phyloP scores from a whole-genome alignment of 768 basidiomycete genomes.

The Russula compacta region DNA sequence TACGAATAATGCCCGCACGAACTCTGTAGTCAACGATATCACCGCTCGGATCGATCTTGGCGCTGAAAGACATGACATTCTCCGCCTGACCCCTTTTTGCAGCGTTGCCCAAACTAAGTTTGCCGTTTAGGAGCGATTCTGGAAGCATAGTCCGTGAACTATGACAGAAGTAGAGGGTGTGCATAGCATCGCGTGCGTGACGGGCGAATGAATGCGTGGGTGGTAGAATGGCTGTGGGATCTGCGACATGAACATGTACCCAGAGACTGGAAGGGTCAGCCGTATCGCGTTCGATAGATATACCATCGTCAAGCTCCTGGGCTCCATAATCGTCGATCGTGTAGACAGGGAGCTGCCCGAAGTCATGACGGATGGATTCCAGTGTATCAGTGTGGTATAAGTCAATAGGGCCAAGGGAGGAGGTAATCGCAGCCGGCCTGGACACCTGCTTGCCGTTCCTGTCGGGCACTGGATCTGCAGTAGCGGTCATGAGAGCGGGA shows the following conservation, averaged over 20 bases:
- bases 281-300: constrained; percentile 69
- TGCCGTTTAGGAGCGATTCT: constrained; percentile 38
- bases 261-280: constrained; percentile 53
- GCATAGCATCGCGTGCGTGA: constrained; percentile 42
- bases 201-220: constrained; percentile 55
- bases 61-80: constrained; percentile 72
- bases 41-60: constrained; percentile 51
- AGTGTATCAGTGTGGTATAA: constrained; percentile 55
- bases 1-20: constrained; percentile 63
- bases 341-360: constrained; percentile 71
- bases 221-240: constrained; percentile 74
- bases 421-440: background rate
- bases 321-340: constrained; percentile 78
- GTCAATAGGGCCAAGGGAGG: constrained; percentile 48
- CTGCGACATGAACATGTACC: constrained; percentile 90
- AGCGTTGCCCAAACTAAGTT: constrained; percentile 39
- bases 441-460: background rate
- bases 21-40: constrained; percentile 63
- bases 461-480: background rate
- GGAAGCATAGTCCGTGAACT: constrained; percentile 70
- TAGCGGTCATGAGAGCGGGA: background rate
- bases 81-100: constrained; percentile 33
- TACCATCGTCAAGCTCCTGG: constrained; percentile 86
- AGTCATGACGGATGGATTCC: constrained; percentile 74
- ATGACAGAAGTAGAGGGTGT: constrained; percentile 58